Percentiles rank a stretch among this genome's conserved stretches.
phyloP scores from a whole-genome alignment of 108 stramenopile genomes.

The Stephanodiscus minutulus region DNA sequence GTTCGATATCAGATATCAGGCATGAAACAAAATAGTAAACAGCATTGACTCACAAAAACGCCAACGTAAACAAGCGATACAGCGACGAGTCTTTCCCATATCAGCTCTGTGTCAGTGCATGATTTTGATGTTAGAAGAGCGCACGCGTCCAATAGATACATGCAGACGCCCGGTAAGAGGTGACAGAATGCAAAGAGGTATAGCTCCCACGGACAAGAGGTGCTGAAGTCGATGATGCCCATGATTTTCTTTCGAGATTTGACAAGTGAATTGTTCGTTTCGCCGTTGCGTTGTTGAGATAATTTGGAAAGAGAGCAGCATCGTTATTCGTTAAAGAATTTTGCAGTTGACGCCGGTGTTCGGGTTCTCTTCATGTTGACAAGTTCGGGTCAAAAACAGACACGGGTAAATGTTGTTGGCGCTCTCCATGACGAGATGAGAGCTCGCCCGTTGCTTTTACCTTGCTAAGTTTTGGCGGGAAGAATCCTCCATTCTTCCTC shows the following conservation, averaged over 20 bases:
- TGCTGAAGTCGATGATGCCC: conserved; percentile 44
- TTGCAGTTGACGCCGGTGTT: not conserved
- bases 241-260: conserved; percentile 10
- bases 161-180: conserved; percentile 13
- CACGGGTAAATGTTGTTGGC: too few relatives aligned
- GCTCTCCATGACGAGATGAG: too few relatives aligned
- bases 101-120: conserved; percentile 37
- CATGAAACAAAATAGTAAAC: not conserved
- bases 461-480: too few relatives aligned
- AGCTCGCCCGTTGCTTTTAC: too few relatives aligned
- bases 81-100: conserved; percentile 34
- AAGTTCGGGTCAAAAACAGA: too few relatives aligned
- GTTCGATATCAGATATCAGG: not conserved
- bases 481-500: too few relatives aligned
- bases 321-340: not conserved
- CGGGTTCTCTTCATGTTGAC: conserved; percentile 5
- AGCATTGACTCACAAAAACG: conserved; percentile 10
- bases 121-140: conserved; percentile 15
- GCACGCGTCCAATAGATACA: conserved; percentile 40
- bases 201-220: conserved; percentile 49
- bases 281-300: conserved; percentile 1
- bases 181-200: conserved; percentile 42
- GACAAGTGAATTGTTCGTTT: not conserved
- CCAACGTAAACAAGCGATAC: conserved; percentile 41
- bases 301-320: not conserved